A percentile compares a stretch with the other conserved stretches of the same genome.
Conservation (phyloP, 257 asterid species). For the Gentiana straminea region DNA sequence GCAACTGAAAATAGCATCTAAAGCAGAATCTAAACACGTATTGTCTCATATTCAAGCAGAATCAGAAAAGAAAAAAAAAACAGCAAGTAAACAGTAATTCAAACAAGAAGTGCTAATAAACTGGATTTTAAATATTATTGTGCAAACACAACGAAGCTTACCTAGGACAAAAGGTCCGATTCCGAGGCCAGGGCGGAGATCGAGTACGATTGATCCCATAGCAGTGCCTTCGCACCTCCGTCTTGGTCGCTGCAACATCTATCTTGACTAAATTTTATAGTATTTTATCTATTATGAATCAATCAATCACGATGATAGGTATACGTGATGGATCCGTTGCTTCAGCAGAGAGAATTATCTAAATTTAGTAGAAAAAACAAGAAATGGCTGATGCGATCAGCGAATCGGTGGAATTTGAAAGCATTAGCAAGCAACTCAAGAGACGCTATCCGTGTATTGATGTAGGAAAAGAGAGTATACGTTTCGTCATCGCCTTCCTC, state of each 20-base stretch:
- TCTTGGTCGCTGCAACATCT: constrained; percentile 56
- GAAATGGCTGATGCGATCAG: constrained; percentile 2
- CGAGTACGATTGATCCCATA: constrained; percentile 77
- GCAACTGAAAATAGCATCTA: no score
- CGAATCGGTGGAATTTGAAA: neutral
- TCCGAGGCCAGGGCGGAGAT: constrained; percentile 78
- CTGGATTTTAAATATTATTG: neutral
- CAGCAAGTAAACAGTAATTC: neutral
- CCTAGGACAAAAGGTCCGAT: constrained; percentile 81
- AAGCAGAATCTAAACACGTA: no score
- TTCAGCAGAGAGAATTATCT: constrained; percentile 5
- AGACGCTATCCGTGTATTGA: no score
- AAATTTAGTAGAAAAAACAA: neutral
- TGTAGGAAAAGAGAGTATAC: no score
- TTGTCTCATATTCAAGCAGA: neutral
- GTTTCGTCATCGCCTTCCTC: no score
- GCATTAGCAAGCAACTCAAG: neutral
- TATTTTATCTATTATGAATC: neutral
- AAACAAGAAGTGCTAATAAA: neutral
- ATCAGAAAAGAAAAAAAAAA: neutral
- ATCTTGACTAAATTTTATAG: neutral
- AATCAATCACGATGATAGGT: neutral
- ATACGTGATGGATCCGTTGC: constrained; percentile 4
- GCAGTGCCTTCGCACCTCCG: constrained; percentile 84
- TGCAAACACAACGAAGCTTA: constrained; percentile 8